Percentiles rank a stretch among this genome's conserved stretches.
Conservation (phyloP, 345 rosid genomes). For the Arabis alpina region DNA sequence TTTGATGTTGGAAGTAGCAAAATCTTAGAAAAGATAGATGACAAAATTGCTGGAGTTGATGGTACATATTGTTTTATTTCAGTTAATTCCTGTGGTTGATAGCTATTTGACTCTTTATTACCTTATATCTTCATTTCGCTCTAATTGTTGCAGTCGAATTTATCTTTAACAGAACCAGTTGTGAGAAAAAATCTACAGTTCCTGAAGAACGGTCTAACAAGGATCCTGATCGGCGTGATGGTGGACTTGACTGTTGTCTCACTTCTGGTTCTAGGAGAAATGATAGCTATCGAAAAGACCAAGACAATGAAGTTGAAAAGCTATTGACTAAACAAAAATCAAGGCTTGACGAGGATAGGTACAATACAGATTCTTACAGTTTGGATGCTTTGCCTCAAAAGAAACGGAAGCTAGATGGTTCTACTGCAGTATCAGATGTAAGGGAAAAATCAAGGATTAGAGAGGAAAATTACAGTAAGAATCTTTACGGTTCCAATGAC, state of each 20-base stretch:
- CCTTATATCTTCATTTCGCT: conserved; percentile 35
- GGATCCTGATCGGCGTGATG: conserved; percentile 29
- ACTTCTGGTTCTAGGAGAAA: conserved; percentile 16
- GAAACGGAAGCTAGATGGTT: conserved; percentile 49
- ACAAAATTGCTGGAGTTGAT: conserved; percentile 63
- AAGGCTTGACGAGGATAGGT: conserved; percentile 11
- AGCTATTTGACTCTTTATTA: conserved; percentile 9
- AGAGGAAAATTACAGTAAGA: conserved; percentile 30
- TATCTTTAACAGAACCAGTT: conserved; percentile 55
- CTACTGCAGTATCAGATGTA: conserved; percentile 30
- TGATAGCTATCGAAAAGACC: conserved; percentile 29
- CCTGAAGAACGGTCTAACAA: conserved; percentile 32
- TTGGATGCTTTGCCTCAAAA: conserved; percentile 46
- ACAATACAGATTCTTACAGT: conserved; percentile 37
- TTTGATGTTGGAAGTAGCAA: conserved; percentile 58
- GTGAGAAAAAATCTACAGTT: conserved; percentile 27
- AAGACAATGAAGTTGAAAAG: conserved; percentile 24
- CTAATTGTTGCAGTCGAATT: conserved; percentile 60
- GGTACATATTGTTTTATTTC: conserved; percentile 47
- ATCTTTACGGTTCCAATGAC: conserved; percentile 34
- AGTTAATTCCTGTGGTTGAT: conserved; percentile 12
- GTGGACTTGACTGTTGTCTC: not conserved
- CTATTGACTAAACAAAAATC: conserved; percentile 29
- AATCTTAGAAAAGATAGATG: conserved; percentile 60
- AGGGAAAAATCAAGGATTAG: conserved; percentile 25